Evolutionary conservation across 1,139 yeast species (phyloP).

Genomic region (Torulaspora globosa): DNA sequence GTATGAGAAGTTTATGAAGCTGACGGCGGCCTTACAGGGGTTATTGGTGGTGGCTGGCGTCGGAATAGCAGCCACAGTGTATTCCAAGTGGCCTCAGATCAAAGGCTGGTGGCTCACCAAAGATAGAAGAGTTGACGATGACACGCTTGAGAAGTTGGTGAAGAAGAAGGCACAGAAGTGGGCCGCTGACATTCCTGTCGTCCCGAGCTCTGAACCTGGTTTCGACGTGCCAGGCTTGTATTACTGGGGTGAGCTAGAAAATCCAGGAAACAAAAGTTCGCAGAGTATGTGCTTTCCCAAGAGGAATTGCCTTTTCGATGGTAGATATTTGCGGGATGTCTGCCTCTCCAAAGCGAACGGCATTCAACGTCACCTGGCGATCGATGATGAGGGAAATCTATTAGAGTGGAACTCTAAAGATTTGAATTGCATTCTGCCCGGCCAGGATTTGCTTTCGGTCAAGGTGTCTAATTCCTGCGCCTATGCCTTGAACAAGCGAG

Average conservation of each 20-base stretch:
- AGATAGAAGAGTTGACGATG: constrained; percentile 19
- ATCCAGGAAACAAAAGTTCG: constrained; percentile 41
- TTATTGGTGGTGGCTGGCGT: constrained; percentile 21
- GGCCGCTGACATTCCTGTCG: constrained; percentile 26
- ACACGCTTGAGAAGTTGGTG: constrained; percentile 19
- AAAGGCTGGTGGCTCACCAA: constrained; percentile 27
- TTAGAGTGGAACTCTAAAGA: constrained; percentile 54
- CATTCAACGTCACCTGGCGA: constrained; percentile 53
- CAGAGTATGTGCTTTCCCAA: constrained; percentile 43
- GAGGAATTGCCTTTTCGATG: constrained; percentile 62
- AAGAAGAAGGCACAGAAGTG: constrained; percentile 19
- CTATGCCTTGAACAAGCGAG: constrained; percentile 54
- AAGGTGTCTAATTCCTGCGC: constrained; percentile 52
- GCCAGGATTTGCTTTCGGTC: constrained; percentile 45
- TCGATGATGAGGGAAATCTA: constrained; percentile 66
- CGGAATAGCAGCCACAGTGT: constrained; percentile 24
- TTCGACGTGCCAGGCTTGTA: constrained; percentile 50
- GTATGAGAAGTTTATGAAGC: constrained; percentile 22
- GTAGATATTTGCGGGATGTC: constrained; percentile 56
- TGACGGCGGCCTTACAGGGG: constrained; percentile 28
- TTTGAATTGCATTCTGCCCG: constrained; percentile 36
- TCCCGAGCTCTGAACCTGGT: constrained; percentile 34
- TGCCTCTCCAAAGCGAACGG: constrained; percentile 41
- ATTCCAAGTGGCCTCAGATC: constrained; percentile 30
- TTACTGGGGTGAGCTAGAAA: constrained; percentile 47